Base-by-base conservation (phyloP, 306 rosid species). In the Glycyrrhiza uralensis region DNA sequence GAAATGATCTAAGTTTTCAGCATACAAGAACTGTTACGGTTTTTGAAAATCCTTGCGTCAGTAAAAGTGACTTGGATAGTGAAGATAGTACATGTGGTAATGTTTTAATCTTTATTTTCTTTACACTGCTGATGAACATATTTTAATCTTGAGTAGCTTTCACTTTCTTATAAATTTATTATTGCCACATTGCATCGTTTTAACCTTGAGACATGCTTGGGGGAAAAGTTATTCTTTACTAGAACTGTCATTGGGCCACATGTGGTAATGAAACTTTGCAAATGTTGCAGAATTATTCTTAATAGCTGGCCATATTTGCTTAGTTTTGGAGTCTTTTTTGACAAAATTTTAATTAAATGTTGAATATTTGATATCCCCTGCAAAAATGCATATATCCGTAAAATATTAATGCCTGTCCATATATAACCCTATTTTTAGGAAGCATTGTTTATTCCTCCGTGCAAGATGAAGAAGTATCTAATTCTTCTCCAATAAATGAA, bases 51-150 rank as follows among this genome's bases (percentile, higher is more conserved):
- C 49, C 69, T 33, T 55, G 44, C 36, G 66, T 30, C 75, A 67
- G 73, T 2, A 85, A 66, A 72, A 83, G 76, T 79, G 83, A 55
- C 73, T 51, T 81, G 55, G 89, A 77, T 36, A 67, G 80, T 56
- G 78, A 78, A 84, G 77, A 76, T 41, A 82, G 84, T 50, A 45
- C 83, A 81, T 77, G 60, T 51, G 86, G 97, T 89, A 87, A 62
- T 41, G 39, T 30, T 64, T 50, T n/a, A n/a, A 4, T 62, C 32
- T 30, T 88, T 6, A n/a, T n/a, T n/a, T n/a, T n/a, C n/a, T n/a
- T n/a, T n/a, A n/a, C 10, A 39, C 29, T 60, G 18, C 49, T 39
- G 12, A 45, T 72, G 19, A 64, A 18, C 22, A 35, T 56, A 49
- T 30, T 33, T 19, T 44, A 28, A 57, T 38, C 26, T 5, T 13